phyloP scores from a whole-genome alignment of 768 basidiomycete species.

The Suillus discolor region DNA sequence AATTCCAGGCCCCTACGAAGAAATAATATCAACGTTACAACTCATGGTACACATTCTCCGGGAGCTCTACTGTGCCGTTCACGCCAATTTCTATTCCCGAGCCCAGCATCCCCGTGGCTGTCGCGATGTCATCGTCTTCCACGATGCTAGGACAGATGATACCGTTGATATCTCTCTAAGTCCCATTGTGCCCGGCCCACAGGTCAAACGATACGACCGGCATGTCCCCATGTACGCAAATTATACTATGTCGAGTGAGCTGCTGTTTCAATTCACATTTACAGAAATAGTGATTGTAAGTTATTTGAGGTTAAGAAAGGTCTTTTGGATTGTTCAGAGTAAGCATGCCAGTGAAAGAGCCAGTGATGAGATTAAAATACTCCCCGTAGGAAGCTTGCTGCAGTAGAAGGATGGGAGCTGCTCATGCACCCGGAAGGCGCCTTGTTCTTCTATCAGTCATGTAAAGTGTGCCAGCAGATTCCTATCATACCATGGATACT shows the following conservation, averaged over 20 bases:
- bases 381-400: background rate
- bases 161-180: background rate
- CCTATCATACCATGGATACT: background rate
- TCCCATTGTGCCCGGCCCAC: background rate
- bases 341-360: background rate
- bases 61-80: too few species aligned
- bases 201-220: background rate
- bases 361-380: background rate
- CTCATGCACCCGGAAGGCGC: conserved; percentile 54
- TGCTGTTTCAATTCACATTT: background rate
- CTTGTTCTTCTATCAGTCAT: conserved; percentile 48
- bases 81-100: too few species aligned
- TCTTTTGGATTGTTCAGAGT: background rate
- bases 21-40: background rate
- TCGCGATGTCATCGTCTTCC: background rate
- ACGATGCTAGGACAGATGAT: background rate
- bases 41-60: too few species aligned
- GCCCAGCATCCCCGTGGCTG: too few species aligned
- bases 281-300: too few species aligned
- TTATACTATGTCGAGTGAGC: background rate
- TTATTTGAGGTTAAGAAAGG: background rate
- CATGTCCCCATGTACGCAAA: background rate
- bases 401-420: background rate
- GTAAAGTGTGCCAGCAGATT: conserved; percentile 33
- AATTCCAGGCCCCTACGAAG: background rate